A percentile compares a stretch with the other conserved stretches of the same genome.
phyloP scores from a whole-genome alignment of 1,284 basidiomycete genomes.

The Serendipita sp. region DNA sequence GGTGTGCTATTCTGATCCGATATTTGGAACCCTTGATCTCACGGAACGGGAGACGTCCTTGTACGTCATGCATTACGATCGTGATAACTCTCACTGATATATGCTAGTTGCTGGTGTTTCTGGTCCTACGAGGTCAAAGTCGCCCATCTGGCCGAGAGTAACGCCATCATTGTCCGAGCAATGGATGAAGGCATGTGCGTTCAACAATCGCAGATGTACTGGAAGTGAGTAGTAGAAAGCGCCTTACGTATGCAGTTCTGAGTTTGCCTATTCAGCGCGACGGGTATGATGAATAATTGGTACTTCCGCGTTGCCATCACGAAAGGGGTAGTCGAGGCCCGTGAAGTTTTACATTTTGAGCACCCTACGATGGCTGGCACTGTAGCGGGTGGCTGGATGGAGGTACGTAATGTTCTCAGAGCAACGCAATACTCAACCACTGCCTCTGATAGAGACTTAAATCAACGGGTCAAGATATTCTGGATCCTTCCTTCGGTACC shows the following conservation, averaged over 20 bases:
- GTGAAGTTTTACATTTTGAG: slow-evolving; percentile 33
- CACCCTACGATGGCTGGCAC: slow-evolving; percentile 45
- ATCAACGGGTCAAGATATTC: slow-evolving; percentile 30
- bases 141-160: slow-evolving; percentile 23
- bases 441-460: slow-evolving; percentile 30
- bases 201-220: slow-evolving; percentile 38
- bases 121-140: slow-evolving; percentile 35
- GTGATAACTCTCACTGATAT: background rate
- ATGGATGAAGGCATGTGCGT: slow-evolving; percentile 40
- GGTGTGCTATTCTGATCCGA: slow-evolving; percentile 19
- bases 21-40: slow-evolving; percentile 31
- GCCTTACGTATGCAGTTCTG: background rate
- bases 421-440: background rate
- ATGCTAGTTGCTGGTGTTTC: slow-evolving; percentile 46
- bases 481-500: slow-evolving; percentile 28
- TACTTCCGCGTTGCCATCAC: slow-evolving; percentile 49
- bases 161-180: slow-evolving; percentile 37
- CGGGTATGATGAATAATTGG: slow-evolving; percentile 49
- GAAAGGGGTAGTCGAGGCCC: slow-evolving; percentile 21
- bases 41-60: slow-evolving; percentile 40
- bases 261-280: slow-evolving; percentile 23
- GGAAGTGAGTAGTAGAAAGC: slow-evolving; percentile 16
- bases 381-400: slow-evolving; percentile 49
- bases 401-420: slow-evolving; percentile 19
- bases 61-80: slow-evolving; percentile 16